A percentile compares a stretch with the other conserved stretches of the same genome.
phyloP scores from a whole-genome alignment of 768 basidiomycete genomes.

The Mycena chlorophos region DNA sequence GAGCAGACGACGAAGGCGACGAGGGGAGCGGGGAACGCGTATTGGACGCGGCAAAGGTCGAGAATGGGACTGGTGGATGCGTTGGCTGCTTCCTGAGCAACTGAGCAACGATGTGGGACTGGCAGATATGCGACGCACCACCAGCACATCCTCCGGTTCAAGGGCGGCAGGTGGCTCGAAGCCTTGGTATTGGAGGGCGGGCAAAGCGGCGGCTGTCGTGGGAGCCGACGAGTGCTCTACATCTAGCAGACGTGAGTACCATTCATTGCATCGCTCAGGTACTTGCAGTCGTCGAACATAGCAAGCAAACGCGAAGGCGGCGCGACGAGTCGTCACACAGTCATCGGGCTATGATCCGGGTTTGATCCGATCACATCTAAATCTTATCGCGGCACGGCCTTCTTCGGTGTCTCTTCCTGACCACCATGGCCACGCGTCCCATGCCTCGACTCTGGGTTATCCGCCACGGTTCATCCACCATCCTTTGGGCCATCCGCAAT shows the following conservation, averaged over 20 bases:
- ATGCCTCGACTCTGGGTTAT: conserved; percentile 79
- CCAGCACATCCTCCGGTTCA: conserved; percentile 48
- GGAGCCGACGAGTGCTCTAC: conserved; percentile 80
- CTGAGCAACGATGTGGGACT: conserved; percentile 1
- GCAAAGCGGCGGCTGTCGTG: conserved; percentile 43
- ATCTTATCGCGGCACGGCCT: no score
- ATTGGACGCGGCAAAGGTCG: conserved; percentile 87
- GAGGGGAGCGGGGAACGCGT: conserved; percentile 82
- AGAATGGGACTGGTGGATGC: conserved; percentile 61
- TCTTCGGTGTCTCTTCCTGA: not conserved
- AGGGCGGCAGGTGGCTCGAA: conserved; percentile 79
- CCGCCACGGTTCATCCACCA: no score
- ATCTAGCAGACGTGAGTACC: conserved; percentile 46
- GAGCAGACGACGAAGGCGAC: conserved; percentile 81
- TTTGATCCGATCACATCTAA: no score
- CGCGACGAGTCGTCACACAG: not conserved
- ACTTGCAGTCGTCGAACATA: conserved; percentile 73
- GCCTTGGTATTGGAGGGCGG: conserved; percentile 78
- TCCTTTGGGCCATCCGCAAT: no score
- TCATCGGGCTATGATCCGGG: no score
- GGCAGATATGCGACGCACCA: conserved; percentile 15
- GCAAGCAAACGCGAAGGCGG: conserved; percentile 1
- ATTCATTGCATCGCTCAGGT: conserved; percentile 3
- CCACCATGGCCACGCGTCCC: conserved; percentile 13
- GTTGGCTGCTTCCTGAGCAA: conserved; percentile 34